phyloP scores from a whole-genome alignment of 306 rosid genomes.

The Canavalia gladiata region DNA sequence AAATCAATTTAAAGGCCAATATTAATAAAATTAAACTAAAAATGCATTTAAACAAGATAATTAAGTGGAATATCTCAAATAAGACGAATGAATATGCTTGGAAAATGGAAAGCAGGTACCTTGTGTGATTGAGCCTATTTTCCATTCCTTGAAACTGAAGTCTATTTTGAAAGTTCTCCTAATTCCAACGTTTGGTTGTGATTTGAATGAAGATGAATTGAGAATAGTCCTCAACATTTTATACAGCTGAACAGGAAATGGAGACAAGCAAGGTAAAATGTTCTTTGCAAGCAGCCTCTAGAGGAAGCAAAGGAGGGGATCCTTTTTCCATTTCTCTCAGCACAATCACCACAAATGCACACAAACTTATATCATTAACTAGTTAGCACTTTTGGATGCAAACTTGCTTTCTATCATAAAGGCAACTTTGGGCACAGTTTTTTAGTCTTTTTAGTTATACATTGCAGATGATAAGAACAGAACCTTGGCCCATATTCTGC shows the following conservation, averaged over 20 bases:
- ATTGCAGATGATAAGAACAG: background rate
- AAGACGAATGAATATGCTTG: background rate
- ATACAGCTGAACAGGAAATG: constrained; percentile 49
- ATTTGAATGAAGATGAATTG: constrained; percentile 42
- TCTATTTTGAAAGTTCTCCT: background rate
- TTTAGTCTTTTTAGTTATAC: background rate
- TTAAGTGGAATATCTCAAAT: background rate
- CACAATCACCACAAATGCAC: constrained; percentile 34
- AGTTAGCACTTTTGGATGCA: constrained; percentile 43
- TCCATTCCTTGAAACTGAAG: constrained; percentile 50
- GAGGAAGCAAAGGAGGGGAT: constrained; percentile 59
- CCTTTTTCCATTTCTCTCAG: constrained; percentile 41
- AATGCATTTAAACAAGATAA: background rate
- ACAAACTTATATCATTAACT: constrained; percentile 42
- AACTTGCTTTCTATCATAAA: constrained; percentile 25
- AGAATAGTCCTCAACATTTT: constrained; percentile 3
- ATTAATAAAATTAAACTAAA: background rate
- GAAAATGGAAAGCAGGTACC: constrained; percentile 46
- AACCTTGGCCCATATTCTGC: constrained; percentile 6
- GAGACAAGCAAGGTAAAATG: constrained; percentile 61
- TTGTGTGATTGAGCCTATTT: constrained; percentile 46
- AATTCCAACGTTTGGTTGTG: background rate
- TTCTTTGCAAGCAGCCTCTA: constrained; percentile 54
- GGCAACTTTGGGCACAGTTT: constrained; percentile 32
- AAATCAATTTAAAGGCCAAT: too few species aligned